Evolutionary conservation across 495 filamentous ascomycete genomes (phyloP).

Genomic region (Friedmanniomyces endolithicus): DNA sequence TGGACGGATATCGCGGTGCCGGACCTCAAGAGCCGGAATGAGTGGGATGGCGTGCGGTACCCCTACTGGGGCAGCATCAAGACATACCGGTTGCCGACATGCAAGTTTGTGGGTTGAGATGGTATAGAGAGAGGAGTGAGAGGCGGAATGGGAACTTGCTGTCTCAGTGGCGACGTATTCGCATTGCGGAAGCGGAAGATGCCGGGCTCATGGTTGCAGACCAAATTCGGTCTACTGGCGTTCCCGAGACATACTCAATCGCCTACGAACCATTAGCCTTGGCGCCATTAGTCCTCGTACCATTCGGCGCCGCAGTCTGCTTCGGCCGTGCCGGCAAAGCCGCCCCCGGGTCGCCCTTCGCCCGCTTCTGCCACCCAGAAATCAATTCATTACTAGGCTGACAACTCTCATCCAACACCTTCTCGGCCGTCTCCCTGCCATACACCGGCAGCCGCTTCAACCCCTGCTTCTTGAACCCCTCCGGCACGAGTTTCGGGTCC

Average conservation of each 20-base stretch:
- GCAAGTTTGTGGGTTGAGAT: conserved; percentile 27
- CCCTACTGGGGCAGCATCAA: conserved; percentile 72
- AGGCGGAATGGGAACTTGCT: too few relatives aligned
- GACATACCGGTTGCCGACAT: conserved; percentile 56
- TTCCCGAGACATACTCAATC: not conserved
- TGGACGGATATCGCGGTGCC: conserved; percentile 74
- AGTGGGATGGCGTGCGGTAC: conserved; percentile 77
- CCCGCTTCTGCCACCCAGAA: conserved; percentile 16
- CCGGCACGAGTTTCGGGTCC: conserved; percentile 28
- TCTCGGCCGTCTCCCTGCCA: conserved; percentile 22
- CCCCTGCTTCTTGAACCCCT: conserved; percentile 23
- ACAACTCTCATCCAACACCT: conserved; percentile 23
- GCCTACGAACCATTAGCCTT: not conserved
- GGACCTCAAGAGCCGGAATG: conserved; percentile 40
- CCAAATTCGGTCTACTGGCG: not conserved
- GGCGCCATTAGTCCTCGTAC: not conserved
- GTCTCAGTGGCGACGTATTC: too few relatives aligned
- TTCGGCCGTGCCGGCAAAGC: conserved; percentile 9
- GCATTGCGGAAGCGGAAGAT: too few relatives aligned
- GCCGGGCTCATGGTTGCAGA: too few relatives aligned
- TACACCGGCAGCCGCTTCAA: conserved; percentile 26
- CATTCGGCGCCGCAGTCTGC: conserved; percentile 5
- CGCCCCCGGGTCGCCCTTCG: conserved; percentile 17
- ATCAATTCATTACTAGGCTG: conserved; percentile 22
- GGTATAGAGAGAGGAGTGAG: not conserved